Base-by-base conservation (phyloP, 1,284 basidiomycete genomes). In the Heterobasidion occidentale region DNA sequence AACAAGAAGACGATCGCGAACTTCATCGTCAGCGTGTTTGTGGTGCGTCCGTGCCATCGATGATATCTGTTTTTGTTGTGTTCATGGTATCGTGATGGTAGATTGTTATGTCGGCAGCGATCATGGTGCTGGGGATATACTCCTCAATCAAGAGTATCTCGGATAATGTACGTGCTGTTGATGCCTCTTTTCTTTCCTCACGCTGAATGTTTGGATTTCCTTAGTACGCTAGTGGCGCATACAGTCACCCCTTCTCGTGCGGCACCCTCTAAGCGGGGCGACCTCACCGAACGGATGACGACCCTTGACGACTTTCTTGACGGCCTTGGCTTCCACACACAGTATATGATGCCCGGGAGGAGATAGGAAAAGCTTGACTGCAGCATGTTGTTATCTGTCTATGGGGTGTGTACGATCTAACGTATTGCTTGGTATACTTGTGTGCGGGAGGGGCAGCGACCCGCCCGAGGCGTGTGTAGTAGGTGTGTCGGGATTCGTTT, bases 71-170 rank as follows among this genome's bases (percentile, higher is more conserved):
- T 17, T 11, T 27, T 42, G 15, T 45, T 33, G 36, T 19, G n/a
- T 34, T 27, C 6, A 9, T 11, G 35, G 27, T 45, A 33, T 45
- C 36, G 15, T 14, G 12, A 11, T 14, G 15, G 19, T 14, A 56
- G 54, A 56, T 56, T 34, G 34, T 51, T 12, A 51, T 56, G 48
- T 56, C 55, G 5, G 51, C 51, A 33, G 55, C 36, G 17, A 56
- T 56, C 51, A 56, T 56, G 55, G 55, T 56, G 27, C 45, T 56
- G 14, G 55, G 55, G 12, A 47, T 56, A 46, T 56, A 56, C 46
- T 52, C 55, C 14, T 42, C 55, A 15, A 49, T 56, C 44, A 47
- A 33, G 46, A 52, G 55, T 38, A 56, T 56, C 45, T 34, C 35
- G 51, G 51, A 56, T 27, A 56, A 56, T 33, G 55, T 56, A 33